These are phyloP conservation scores for Aspergillus nanangensis DNA, from an alignment of 495 filamentous ascomycete species.

Conservation along the genomic window DNA sequence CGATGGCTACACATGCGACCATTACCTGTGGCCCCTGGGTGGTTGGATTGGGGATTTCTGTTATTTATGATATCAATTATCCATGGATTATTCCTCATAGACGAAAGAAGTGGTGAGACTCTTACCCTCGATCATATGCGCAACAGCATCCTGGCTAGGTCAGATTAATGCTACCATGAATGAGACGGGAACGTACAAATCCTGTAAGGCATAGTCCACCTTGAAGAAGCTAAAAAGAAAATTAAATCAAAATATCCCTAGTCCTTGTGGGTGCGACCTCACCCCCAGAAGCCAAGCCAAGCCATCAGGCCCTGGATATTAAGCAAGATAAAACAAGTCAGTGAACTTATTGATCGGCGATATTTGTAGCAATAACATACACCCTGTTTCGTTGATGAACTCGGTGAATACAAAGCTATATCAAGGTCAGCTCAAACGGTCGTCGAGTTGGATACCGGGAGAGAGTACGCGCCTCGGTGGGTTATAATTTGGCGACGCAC, in stretches of 20 bases:
- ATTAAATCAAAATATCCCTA: not conserved
- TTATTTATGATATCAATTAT: not conserved
- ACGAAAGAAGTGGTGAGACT: not conserved
- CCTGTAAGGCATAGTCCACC: slow-evolving; percentile 55
- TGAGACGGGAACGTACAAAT: slow-evolving; percentile 29
- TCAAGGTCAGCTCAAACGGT: too few species aligned
- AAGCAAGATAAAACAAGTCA: too few species aligned
- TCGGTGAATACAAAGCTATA: slow-evolving; percentile 53
- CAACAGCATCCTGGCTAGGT: slow-evolving; percentile 42
- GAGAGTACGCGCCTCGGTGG: too few species aligned
- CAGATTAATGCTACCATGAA: not conserved
- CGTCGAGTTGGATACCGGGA: too few species aligned
- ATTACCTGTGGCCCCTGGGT: slow-evolving; percentile 64
- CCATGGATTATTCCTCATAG: not conserved
- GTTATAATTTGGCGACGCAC: too few species aligned
- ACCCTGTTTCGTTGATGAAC: slow-evolving; percentile 55
- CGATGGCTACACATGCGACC: slow-evolving; percentile 65
- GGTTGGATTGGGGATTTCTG: slow-evolving; percentile 62
- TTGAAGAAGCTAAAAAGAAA: slow-evolving; percentile 40
- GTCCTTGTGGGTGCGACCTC: not conserved
- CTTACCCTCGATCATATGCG: slow-evolving; percentile 40
- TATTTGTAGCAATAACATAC: slow-evolving; percentile 17
- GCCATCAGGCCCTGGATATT: slow-evolving; percentile 48
- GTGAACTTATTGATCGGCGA: not conserved
- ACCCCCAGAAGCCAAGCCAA: slow-evolving; percentile 55